Percentiles rank a stretch among this genome's conserved stretches.
Evolutionary conservation across 1,284 basidiomycete species (phyloP).

Genomic region (Ganoderma meredithae): DNA sequence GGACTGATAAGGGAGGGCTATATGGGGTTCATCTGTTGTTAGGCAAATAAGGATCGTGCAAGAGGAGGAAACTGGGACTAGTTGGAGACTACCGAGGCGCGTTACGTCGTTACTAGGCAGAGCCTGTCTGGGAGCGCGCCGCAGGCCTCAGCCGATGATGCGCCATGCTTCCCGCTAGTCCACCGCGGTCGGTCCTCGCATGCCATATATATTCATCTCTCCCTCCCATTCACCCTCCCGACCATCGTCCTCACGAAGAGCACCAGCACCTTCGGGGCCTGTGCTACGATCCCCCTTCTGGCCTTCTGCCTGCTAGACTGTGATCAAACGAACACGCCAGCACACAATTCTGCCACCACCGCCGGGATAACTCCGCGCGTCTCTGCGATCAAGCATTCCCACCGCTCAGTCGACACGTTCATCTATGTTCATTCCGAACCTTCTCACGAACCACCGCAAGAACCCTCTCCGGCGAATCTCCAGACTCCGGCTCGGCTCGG

Average conservation of each 20-base stretch:
- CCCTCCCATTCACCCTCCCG: background rate
- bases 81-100: background rate
- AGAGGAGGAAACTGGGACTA: background rate
- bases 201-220: background rate
- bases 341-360: background rate
- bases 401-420: background rate
- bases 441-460: background rate
- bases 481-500: background rate
- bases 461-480: background rate
- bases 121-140: background rate
- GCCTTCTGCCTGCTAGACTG: background rate
- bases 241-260: background rate
- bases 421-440: background rate
- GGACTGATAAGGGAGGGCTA: conserved; percentile 2
- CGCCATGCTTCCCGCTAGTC: background rate
- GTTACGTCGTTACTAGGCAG: conserved; percentile 2
- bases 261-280: background rate
- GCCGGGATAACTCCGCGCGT: conserved; percentile 1
- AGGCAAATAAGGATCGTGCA: background rate
- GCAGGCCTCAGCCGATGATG: background rate
- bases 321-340: background rate
- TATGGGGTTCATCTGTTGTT: conserved; percentile 10
- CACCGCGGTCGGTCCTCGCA: background rate
- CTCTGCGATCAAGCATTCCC: conserved; percentile 5
- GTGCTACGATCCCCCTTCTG: background rate